phyloP scores from a whole-genome alignment of 345 rosid genomes.

The Eutrema yunnanense region DNA sequence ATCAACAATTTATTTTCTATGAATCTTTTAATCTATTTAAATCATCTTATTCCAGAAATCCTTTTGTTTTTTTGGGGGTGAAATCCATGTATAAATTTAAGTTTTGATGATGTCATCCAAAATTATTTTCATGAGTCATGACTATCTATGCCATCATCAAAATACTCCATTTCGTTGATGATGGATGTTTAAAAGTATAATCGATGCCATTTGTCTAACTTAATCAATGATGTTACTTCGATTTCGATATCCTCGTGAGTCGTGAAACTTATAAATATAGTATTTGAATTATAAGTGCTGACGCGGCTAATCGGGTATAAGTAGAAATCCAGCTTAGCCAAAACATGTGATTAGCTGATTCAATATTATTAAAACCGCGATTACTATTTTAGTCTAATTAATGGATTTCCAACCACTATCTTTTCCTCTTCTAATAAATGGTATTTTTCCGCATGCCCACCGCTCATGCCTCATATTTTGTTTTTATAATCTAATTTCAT shows the following conservation, averaged over 20 bases:
- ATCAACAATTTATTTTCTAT: too few relatives aligned
- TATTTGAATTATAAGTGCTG: conserved; percentile 8
- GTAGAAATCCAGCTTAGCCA: conserved; percentile 19
- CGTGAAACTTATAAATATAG: not conserved
- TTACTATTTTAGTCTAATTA: not conserved
- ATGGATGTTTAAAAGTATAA: too few relatives aligned
- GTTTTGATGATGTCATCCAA: not conserved
- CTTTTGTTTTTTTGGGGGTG: not conserved
- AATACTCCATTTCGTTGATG: too few relatives aligned
- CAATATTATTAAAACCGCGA: not conserved
- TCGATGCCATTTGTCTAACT: not conserved
- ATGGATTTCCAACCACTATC: not conserved
- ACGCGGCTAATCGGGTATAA: conserved; percentile 13
- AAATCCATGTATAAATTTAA: not conserved
- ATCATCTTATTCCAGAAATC: too few relatives aligned
- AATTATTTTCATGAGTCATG: not conserved
- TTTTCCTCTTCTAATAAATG: conserved; percentile 6
- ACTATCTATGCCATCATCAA: too few relatives aligned
- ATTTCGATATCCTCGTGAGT: not conserved
- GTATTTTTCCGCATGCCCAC: not conserved
- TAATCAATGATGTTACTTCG: not conserved
- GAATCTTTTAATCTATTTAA: too few relatives aligned
- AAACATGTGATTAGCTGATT: conserved; percentile 20
- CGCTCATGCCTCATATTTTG: not conserved
- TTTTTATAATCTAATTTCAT: not conserved